These are phyloP conservation scores for Boletus rubescentipes DNA, from an alignment of 768 basidiomycete species.

Conservation along the genomic window DNA sequence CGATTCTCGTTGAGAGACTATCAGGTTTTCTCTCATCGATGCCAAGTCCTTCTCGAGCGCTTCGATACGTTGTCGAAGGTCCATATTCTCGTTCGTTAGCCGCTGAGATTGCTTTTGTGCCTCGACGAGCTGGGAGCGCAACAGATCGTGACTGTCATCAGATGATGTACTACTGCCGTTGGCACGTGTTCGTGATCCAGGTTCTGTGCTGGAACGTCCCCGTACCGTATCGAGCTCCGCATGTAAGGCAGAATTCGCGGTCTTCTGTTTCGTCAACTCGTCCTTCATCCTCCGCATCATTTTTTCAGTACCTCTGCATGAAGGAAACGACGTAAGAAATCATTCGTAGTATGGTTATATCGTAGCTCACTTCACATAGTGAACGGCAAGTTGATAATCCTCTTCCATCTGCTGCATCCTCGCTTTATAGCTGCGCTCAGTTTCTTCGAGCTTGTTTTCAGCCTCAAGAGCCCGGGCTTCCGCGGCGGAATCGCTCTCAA, in stretches of 20 bases:
- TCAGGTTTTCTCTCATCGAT: conserved; percentile 63
- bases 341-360: conserved; percentile 18
- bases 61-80: conserved; percentile 71
- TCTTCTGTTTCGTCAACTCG: conserved; percentile 90
- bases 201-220: conserved; percentile 55
- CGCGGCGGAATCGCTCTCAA: conserved; percentile 34
- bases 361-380: conserved; percentile 86
- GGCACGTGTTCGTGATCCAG: conserved; percentile 48
- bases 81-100: conserved; percentile 71
- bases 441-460: conserved; percentile 79
- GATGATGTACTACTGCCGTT: conserved; percentile 83
- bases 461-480: conserved; percentile 59
- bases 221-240: conserved; percentile 75
- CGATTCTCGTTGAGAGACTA: conserved; percentile 73
- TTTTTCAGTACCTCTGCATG: conserved; percentile 87
- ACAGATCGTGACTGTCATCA: conserved; percentile 64
- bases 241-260: conserved; percentile 74
- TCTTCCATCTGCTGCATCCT: conserved; percentile 88
- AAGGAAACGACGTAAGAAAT: conserved; percentile 17
- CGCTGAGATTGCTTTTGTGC: conserved; percentile 75
- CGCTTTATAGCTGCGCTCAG: conserved; percentile 73
- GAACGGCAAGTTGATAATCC: conserved; percentile 95
- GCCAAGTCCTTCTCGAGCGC: conserved; percentile 75
- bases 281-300: conserved; percentile 97
- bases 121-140: conserved; percentile 73